Evolutionary conservation across 176 grass and related monocot species (phyloP).

Genomic region (Themeda triandra): DNA sequence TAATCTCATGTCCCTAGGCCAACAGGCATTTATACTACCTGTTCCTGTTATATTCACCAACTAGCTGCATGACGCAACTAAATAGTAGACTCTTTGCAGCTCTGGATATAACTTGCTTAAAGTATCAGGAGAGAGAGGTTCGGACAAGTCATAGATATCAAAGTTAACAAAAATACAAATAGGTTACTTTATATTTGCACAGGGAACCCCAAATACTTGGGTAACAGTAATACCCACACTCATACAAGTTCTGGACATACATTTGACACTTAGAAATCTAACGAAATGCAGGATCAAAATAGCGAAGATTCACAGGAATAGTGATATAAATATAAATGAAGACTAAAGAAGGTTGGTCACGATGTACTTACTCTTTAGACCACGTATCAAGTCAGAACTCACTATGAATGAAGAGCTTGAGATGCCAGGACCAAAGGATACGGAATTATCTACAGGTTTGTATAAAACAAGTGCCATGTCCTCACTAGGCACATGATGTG

Average conservation of each 20-base stretch:
- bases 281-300: not conserved
- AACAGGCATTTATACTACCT: not conserved
- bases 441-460: slow-evolving; percentile 41
- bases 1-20: not conserved
- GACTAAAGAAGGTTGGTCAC: not conserved
- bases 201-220: not conserved
- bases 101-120: not conserved
- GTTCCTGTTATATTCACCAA: not conserved
- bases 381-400: slow-evolving; percentile 63
- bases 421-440: slow-evolving; percentile 14
- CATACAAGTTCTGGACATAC: not conserved
- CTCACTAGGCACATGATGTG: slow-evolving; percentile 29
- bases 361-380: slow-evolving; percentile 80
- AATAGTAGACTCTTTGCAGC: not conserved
- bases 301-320: slow-evolving; percentile 14
- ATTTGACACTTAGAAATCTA: slow-evolving; percentile 19
- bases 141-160: not conserved
- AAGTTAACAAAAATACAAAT: not conserved
- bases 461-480: slow-evolving; percentile 78
- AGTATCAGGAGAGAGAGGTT: not conserved
- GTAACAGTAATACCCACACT: not conserved
- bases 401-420: slow-evolving; percentile 65
- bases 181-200: not conserved
- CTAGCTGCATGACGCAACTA: not conserved
- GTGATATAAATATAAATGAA: not conserved